Evolutionary conservation across 2,329 filamentous ascomycete genomes (phyloP).

Genomic region (Fusarium clavum): DNA sequence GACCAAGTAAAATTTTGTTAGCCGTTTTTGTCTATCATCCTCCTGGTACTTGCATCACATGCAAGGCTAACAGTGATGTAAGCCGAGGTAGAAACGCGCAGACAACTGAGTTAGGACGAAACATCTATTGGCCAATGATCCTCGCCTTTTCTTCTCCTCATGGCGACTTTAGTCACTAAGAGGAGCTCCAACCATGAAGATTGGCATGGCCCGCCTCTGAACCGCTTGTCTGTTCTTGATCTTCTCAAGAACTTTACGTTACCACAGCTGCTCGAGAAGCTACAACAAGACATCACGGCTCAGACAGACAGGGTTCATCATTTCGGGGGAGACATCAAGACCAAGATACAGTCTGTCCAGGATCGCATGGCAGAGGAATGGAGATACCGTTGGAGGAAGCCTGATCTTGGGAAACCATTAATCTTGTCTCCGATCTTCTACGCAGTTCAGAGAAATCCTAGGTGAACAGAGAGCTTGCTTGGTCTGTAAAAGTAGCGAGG

Average conservation of each 20-base stretch:
- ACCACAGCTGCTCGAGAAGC: conserved; percentile 88
- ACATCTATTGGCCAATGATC: too few species aligned
- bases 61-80: not conserved
- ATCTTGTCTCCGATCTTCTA: too few species aligned
- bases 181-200: conserved; percentile 87
- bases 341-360: conserved; percentile 80
- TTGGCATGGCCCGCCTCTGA: conserved; percentile 87
- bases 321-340: conserved; percentile 83
- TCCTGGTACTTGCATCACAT: not conserved
- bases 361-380: conserved; percentile 93
- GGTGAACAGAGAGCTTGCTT: too few species aligned
- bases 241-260: conserved; percentile 93
- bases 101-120: too few species aligned
- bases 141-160: too few species aligned
- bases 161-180: too few species aligned
- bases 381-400: conserved; percentile 69
- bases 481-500: too few species aligned
- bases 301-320: conserved; percentile 87
- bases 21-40: not conserved
- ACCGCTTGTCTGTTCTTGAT: conserved; percentile 91
- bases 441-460: too few species aligned
- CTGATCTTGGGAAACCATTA: too few species aligned
- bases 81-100: not conserved
- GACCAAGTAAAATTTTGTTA: not conserved
- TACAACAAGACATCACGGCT: conserved; percentile 81